Base-by-base conservation (phyloP, 1,139 yeast species). In the Pichia sp. region DNA sequence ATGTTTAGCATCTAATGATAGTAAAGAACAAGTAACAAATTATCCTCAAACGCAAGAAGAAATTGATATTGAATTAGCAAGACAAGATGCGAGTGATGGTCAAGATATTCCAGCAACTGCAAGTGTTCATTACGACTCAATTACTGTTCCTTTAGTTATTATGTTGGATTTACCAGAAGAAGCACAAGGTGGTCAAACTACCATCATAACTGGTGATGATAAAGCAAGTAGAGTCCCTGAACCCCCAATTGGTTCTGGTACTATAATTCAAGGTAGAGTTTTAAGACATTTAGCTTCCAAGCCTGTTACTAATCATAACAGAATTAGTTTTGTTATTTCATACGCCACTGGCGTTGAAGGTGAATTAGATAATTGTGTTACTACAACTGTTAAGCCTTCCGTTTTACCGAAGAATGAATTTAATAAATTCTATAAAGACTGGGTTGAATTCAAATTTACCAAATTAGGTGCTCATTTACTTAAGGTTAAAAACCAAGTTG, bases 221-320 rank as follows among this genome's bases (percentile, higher is more conserved):
- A n/a, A n/a, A n/a, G n/a, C n/a, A n/a, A n/a, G n/a, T n/a, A n/a
- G n/a, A n/a, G n/a, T n/a, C n/a, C n/a, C n/a, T n/a, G n/a, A n/a
- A n/a, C n/a, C n/a, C n/a, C n/a, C n/a, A n/a, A n/a, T n/a, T n/a
- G n/a, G 68, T 8, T 59, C 57, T 40, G 66, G 63, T n/a, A 55
- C 66, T n/a, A 42, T 64, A 27, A 51, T 64, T 35, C 68, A 64
- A 50, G 68, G 67, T 14, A 53, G 65, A 48, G 64, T 64, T 9
- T 48, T 64, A 29, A 57, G 56, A 45, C 68, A 64, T 46, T 57
- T 64, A 22, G 68, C 68, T 4, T 55, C 60, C 20, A 63, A 62
- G 40, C 68, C 68, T 13, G 49, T 62, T 26, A 57, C 62, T 25
- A 61, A 62, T 40, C 53, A 54, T 32, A 64, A 63, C 40, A 50